Conservation (phyloP, 768 basidiomycete species). For the Tulasnella sp. region DNA sequence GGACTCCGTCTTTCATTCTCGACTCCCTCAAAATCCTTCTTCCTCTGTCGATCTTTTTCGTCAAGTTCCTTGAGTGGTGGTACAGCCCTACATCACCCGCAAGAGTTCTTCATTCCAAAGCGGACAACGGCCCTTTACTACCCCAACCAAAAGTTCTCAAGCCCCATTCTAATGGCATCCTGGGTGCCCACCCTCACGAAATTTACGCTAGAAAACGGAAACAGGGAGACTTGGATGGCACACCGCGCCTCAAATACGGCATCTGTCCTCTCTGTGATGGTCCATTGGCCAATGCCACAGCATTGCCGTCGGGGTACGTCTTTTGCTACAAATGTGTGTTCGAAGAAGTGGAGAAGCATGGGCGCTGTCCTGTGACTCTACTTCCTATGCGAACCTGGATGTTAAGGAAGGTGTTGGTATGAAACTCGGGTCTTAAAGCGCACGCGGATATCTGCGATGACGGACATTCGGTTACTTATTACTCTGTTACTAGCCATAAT, state of each 20-base stretch:
- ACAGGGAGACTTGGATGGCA: constrained; percentile 47
- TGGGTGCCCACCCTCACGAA: not conserved
- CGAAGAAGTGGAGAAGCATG: constrained; percentile 71
- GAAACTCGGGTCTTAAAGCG: constrained; percentile 32
- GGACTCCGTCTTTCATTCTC: constrained; percentile 60
- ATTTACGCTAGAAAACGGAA: not conserved
- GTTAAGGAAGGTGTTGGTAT: constrained; percentile 81
- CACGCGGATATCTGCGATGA: not conserved
- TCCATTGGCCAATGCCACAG: constrained; percentile 77
- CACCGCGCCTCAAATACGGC: constrained; percentile 58
- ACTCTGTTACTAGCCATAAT: not conserved
- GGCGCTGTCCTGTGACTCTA: constrained; percentile 84
- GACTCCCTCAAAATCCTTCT: constrained; percentile 76
- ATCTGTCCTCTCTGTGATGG: constrained; percentile 76
- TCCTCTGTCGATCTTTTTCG: constrained; percentile 86
- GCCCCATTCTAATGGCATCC: constrained; percentile 68
- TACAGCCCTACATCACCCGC: constrained; percentile 91
- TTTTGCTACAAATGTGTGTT: constrained; percentile 92
- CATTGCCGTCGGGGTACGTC: constrained; percentile 88
- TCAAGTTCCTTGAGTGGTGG: constrained; percentile 99
- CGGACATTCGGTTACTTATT: not conserved
- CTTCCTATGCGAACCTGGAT: constrained; percentile 73
- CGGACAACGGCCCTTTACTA: constrained; percentile 60
- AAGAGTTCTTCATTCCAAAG: constrained; percentile 55
- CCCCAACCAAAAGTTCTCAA: constrained; percentile 72